Base-by-base conservation (phyloP, 2,329 filamentous ascomycete genomes). In the Fusarium praegraminearum region DNA sequence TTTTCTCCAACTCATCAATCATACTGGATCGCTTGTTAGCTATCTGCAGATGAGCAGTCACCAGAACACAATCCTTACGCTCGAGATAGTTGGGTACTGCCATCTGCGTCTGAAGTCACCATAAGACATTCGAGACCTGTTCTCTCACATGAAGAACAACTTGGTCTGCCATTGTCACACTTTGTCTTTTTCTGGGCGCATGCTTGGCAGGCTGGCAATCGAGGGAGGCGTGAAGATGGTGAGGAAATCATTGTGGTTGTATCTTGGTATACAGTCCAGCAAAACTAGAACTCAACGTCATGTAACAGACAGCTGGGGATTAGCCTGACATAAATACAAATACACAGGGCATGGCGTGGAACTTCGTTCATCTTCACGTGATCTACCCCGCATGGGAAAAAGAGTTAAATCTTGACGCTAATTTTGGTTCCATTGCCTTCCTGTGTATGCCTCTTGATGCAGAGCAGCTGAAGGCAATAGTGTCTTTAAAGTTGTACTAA, bases 101-200 rank as follows among this genome's bases (percentile, higher is more conserved):
- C 36, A 1, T 49, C 38, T 0, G 54, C 16, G 10, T 65, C 54
- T 2, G 43, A 26, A 5, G 30, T 50, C 0, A 52, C 13, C 1
- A 61, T 50, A 2, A 69, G 24, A 5, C 65, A 69, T 26, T 69
- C 65, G 0, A 33, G 41, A 0, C 60, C 60, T 20, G 38, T 69
- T 1, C 65, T 4, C 4, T 38, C 30, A 33, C 65, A 69, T 0
- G 50, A 46, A 6, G 46, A 52, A n/a, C 50, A 69, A 5, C 33
- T 69, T 0, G 65, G 65, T 10, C 65, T 61, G 5, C 41, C 43
- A 12, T 61, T 69, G 2, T 69, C 65, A 30, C 65, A 69, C 54
- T 65, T 69, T 16, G 65, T 69, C 9, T 69, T 69, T 3, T 43
- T 44, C 10, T 61, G 55, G 0, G 65, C 41, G 12, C 60, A 69